Evolutionary conservation across 805 yeast species (phyloP), one percentile per base, ranked within the genome.

Genomic region (Kodamaea nitidulidarum): DNA sequence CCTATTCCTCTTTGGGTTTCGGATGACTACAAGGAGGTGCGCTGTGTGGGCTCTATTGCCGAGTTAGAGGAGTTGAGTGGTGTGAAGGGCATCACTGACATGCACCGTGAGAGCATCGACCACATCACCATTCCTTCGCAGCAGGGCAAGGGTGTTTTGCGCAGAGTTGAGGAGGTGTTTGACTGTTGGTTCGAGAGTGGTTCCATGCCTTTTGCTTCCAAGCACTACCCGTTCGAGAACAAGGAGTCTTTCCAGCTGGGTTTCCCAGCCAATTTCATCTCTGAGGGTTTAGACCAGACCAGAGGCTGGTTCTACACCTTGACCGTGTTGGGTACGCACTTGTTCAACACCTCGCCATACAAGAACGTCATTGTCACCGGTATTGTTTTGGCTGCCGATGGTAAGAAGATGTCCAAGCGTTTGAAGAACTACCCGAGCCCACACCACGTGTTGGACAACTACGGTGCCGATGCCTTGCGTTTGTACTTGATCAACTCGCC

Each of bases 151-250:
- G 96, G 97, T 51, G 70, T 59, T 15, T 77, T 93, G 66, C 84
- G 69, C 61, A 84, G 99, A 75, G 76, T 93, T 44, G 98, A 91
- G 61, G 98, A 93, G 67, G 99, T 93, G 34, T 93, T 93, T 60
- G 99, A 93, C 71, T 93, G 99, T 73, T 93, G 99, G 99, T 93
- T 93, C 59, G 99, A 93, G 73, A 88, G 96, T 14, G 99, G 99
- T 51, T 83, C 96, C 37, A 93, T 93, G 99, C 98, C 99, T 46
- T 93, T 84, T 54, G 98, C 97, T 39, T 84, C 95, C 28, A 82
- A 84, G 61, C 99, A 93, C 65, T 93, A 90, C 61, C 99, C 99
- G 50, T 93, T 93, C 62, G 96, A 91, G 68, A 77, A 78, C 58
- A 67, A 78, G 60, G 88, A 86, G 11, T 63, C 62, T 35, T 91